A percentile compares a stretch with the other conserved stretches of the same genome.
These are phyloP conservation scores for Aleurites moluccanus DNA, from an alignment of 441 rosid species.

Conservation along the genomic window DNA sequence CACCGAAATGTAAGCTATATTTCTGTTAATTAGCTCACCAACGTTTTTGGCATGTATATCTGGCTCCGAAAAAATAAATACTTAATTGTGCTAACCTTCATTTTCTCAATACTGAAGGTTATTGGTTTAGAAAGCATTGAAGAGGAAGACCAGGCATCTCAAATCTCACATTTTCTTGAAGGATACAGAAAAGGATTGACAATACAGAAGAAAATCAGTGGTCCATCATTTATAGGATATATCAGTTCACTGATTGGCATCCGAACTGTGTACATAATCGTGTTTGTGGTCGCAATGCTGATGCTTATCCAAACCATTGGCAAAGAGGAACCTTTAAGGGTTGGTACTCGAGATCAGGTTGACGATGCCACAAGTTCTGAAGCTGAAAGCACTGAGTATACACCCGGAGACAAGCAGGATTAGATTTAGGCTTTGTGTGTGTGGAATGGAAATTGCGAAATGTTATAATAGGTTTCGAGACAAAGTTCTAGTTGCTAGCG, in stretches of 20 bases:
- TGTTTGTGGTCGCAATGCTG: conserved; percentile 62
- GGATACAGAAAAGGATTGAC: conserved; percentile 78
- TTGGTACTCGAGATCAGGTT: conserved; percentile 37
- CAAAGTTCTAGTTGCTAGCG: background rate
- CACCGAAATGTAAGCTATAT: background rate
- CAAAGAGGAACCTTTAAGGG: conserved; percentile 60
- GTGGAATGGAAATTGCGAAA: background rate
- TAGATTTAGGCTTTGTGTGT: conserved; percentile 29
- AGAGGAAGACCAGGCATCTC: conserved; percentile 69
- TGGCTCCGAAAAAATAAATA: background rate
- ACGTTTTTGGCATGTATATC: background rate
- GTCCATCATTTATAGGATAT: conserved; percentile 70
- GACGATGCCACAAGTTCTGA: conserved; percentile 38
- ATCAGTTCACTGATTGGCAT: conserved; percentile 63
- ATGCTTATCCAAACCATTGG: conserved; percentile 55
- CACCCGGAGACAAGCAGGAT: conserved; percentile 66
- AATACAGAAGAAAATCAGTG: conserved; percentile 49
- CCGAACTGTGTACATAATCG: conserved; percentile 53
- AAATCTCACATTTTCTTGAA: conserved; percentile 64
- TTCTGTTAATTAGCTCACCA: background rate
- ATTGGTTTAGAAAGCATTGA: conserved; percentile 50
- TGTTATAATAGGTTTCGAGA: background rate
- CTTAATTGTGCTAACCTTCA: background rate
- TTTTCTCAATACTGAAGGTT: conserved; percentile 43
- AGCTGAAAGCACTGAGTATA: conserved; percentile 43